Base-by-base conservation (phyloP, 768 basidiomycete genomes). In the Rhodotorula graminis region DNA sequence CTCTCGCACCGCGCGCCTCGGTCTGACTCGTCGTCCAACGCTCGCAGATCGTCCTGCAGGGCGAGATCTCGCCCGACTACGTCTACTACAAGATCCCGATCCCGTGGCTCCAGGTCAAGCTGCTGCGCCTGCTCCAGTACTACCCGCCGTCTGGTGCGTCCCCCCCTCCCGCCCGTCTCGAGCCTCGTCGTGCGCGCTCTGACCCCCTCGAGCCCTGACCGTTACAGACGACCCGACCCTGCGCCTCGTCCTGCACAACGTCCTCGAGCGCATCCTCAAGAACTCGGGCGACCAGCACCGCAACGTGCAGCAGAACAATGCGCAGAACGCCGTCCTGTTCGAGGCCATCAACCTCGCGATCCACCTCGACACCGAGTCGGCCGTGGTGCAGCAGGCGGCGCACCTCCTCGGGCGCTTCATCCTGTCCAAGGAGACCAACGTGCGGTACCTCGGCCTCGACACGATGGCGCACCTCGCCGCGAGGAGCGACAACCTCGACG, bases 401-500 rank as follows among this genome's bases (percentile, higher is more conserved):
- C 86, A 92, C 63, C 86, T 98, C 31, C 87, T 99, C 31, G 95
- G 95, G 55, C 88, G 92, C 2, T 99, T 98, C 81, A 97, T 99
- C 76, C 90, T 92, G 66, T 94, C 93, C 29, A 97, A 95, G 81
- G 96, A 99, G 82, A 99, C 96, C 50, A 99, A 99, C 79, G 93
- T 98, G 58, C 86, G 96, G 67, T 99, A 99, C 82, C 88, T 99
- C 57, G 94, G 96, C 33, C 85, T 99, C 65, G 95, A 99, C 81
- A 95, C 93, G 58, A 93, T 99, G 90, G 94, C 96, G 6, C 95
- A 98, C 83, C 87, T 99, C 27, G 96, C 96, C 11, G 93, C 93
- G 15, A 88, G 92, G 59, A 89, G 91, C 56, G 93, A 95, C 71
- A 91, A 91, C 16, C 85, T 99, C 44, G 90, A 90, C 23, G 88